phyloP scores from a whole-genome alignment of 2,329 filamentous ascomycete genomes.

The Amauroascus niger region DNA sequence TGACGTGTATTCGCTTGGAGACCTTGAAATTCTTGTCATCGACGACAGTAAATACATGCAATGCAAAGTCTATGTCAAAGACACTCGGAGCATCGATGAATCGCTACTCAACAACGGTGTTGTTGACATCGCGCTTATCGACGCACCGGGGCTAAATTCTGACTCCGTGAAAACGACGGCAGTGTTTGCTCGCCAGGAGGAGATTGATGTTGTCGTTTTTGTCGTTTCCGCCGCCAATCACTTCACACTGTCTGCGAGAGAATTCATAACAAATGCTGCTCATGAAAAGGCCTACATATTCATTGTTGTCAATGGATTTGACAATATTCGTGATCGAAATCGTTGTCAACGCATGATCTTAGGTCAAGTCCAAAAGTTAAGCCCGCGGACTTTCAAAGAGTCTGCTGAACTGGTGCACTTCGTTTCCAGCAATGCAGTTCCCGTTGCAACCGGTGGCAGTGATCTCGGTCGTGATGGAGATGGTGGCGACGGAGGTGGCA shows the following conservation, averaged over 20 bases:
- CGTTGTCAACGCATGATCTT: slow-evolving; percentile 87
- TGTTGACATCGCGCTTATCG: slow-evolving; percentile 94
- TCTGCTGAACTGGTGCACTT: slow-evolving; percentile 90
- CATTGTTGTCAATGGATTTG: slow-evolving; percentile 96
- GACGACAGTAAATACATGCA: slow-evolving; percentile 84
- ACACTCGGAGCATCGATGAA: slow-evolving; percentile 79
- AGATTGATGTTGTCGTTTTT: slow-evolving; percentile 97
- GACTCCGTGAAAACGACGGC: slow-evolving; percentile 96
- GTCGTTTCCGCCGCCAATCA: slow-evolving; percentile 97
- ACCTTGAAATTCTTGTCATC: slow-evolving; percentile 79
- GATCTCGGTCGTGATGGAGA: slow-evolving; percentile 41
- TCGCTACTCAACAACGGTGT: slow-evolving; percentile 95
- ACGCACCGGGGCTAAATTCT: slow-evolving; percentile 88
- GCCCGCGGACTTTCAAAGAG: slow-evolving; percentile 86
- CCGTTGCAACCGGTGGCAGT: slow-evolving; percentile 50
- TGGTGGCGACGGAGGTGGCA: slow-evolving; percentile 48
- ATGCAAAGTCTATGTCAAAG: slow-evolving; percentile 94
- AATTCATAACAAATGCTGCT: slow-evolving; percentile 92
- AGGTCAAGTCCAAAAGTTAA: slow-evolving; percentile 79
- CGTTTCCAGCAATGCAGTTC: slow-evolving; percentile 92
- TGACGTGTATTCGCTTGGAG: slow-evolving; percentile 66
- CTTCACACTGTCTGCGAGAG: slow-evolving; percentile 93
- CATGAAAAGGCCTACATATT: slow-evolving; percentile 98
- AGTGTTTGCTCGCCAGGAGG: slow-evolving; percentile 91
- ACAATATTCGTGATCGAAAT: slow-evolving; percentile 84